Conservation (phyloP, 2,329 filamentous ascomycete species). For the Alternaria novae-zelandiae region DNA sequence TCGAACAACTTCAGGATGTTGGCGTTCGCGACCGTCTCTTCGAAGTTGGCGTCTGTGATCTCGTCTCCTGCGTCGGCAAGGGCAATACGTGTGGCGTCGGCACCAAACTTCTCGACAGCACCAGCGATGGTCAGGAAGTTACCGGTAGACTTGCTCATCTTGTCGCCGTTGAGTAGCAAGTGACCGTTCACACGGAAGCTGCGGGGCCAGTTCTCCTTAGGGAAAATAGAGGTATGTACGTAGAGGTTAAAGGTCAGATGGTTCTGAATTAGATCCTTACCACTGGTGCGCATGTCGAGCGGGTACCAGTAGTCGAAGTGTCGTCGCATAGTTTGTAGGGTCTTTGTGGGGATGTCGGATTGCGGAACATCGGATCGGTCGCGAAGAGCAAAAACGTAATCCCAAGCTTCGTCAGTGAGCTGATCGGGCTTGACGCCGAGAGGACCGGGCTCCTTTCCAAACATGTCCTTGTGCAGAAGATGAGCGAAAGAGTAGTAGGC, state of each 20-base stretch:
- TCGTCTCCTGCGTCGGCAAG: slow-evolving; percentile 94
- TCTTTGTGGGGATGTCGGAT: slow-evolving; percentile 75
- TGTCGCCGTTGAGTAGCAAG: slow-evolving; percentile 92
- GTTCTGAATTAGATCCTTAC: slow-evolving; percentile 76
- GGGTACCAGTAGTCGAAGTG: slow-evolving; percentile 99
- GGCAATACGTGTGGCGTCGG: slow-evolving; percentile 88
- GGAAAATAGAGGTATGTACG: slow-evolving; percentile 89
- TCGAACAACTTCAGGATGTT: slow-evolving; percentile 85
- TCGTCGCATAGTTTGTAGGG: slow-evolving; percentile 79
- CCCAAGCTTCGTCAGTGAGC: slow-evolving; percentile 95
- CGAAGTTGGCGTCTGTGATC: slow-evolving; percentile 95
- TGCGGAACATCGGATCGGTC: slow-evolving; percentile 72
- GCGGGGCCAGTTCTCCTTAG: slow-evolving; percentile 84
- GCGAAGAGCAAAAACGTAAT: slow-evolving; percentile 86
- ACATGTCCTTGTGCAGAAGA: slow-evolving; percentile 81
- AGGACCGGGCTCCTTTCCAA: slow-evolving; percentile 64
- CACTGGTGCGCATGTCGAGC: slow-evolving; percentile 83
- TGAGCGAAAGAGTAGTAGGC: slow-evolving; percentile 68
- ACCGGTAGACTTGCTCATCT: slow-evolving; percentile 97
- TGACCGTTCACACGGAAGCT: slow-evolving; percentile 90
- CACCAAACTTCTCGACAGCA: slow-evolving; percentile 88
- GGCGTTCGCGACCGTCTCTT: slow-evolving; percentile 91
- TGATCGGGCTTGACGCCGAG: slow-evolving; percentile 73
- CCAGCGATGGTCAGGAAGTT: slow-evolving; percentile 95
- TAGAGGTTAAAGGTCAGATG: slow-evolving; percentile 97